phyloP scores from a whole-genome alignment of 78 protist species.

The Chrysochromulina parva region DNA sequence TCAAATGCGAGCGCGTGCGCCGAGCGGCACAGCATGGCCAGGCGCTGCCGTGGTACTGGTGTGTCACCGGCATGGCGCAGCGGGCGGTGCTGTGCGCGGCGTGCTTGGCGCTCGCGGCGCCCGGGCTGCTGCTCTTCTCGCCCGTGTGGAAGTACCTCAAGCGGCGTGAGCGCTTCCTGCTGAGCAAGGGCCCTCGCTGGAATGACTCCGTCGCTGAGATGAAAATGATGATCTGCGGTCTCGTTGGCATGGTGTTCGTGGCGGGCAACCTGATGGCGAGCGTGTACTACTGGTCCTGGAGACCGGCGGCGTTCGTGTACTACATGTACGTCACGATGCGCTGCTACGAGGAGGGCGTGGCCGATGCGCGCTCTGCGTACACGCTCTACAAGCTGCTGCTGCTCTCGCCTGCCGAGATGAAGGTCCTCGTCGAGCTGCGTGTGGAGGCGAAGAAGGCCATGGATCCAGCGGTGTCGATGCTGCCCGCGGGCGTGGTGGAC shows the following conservation, averaged over 20 bases:
- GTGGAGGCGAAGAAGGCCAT: neutral
- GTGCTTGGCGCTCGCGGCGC: neutral
- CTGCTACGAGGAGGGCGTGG: neutral
- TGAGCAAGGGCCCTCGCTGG: neutral
- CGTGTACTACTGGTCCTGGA: neutral
- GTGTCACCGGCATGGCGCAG: neutral
- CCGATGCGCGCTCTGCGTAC: neutral
- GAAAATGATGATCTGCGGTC: neutral
- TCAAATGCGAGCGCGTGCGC: neutral
- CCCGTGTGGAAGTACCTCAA: neutral
- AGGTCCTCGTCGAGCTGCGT: neutral
- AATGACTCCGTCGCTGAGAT: neutral
- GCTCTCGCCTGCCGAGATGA: neutral
- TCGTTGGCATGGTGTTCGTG: neutral
- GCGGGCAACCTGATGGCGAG: neutral
- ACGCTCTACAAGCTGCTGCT: neutral
- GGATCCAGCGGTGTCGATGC: neutral
- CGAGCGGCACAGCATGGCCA: neutral
- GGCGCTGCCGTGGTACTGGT: slow-evolving; percentile 21
- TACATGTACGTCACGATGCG: neutral
- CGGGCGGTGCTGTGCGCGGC: neutral
- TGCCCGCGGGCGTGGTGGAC: neutral
- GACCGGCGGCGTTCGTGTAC: neutral
- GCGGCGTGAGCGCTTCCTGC: neutral
- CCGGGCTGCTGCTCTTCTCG: neutral